phyloP scores from a whole-genome alignment of 768 basidiomycete species.

The Mycena floridula region DNA sequence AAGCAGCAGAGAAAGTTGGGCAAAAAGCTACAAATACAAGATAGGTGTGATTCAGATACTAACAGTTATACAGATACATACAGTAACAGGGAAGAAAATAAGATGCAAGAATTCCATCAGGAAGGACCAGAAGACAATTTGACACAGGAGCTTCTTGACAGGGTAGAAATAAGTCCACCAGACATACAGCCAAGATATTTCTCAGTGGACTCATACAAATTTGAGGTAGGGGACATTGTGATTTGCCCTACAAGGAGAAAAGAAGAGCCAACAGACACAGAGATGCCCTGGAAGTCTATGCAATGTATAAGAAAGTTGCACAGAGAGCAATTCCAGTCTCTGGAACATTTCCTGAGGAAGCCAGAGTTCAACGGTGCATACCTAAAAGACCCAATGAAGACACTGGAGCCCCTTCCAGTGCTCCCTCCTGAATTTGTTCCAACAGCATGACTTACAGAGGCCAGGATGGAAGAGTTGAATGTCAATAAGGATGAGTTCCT shows the following conservation, averaged over 20 bases:
- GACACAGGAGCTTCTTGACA: too few relatives aligned
- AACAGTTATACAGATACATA: too few relatives aligned
- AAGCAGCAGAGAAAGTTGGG: too few relatives aligned
- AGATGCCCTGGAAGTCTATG: constrained; percentile 1
- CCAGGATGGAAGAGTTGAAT: constrained; percentile 18
- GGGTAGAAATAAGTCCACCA: too few relatives aligned
- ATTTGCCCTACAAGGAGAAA: neutral
- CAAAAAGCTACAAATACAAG: too few relatives aligned
- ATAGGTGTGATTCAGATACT: too few relatives aligned
- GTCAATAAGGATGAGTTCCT: constrained; percentile 25
- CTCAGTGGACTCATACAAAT: neutral
- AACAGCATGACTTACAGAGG: constrained; percentile 16
- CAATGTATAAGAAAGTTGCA: constrained; percentile 26
- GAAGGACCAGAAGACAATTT: too few relatives aligned
- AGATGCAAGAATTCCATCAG: too few relatives aligned
- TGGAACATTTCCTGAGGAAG: constrained; percentile 25
- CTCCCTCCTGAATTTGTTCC: constrained; percentile 27
- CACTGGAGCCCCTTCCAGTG: constrained; percentile 19
- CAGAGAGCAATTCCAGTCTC: constrained; percentile 26
- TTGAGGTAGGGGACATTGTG: neutral
- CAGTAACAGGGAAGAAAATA: too few relatives aligned
- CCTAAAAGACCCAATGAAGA: constrained; percentile 27
- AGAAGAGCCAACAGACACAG: neutral
- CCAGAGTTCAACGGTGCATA: constrained; percentile 20
- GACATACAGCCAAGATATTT: neutral